Evolutionary conservation across 208 protist species (phyloP), one percentile per base, ranked within the genome.

Genomic region (Naegleria fowleri): DNA sequence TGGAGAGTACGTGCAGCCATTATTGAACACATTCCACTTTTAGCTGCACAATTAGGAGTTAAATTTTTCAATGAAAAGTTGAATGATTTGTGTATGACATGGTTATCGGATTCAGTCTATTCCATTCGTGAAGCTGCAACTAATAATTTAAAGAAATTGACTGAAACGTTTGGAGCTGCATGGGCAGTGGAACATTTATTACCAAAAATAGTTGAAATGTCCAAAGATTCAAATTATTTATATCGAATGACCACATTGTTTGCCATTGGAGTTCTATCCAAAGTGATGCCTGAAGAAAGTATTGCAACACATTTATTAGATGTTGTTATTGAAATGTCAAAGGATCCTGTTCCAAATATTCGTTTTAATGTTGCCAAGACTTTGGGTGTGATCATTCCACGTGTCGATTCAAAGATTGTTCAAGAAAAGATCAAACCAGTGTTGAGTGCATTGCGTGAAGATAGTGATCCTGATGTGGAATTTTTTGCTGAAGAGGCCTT

Each of bases 61-160:
- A 91, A 96, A 84, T 97, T 97, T 76, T 98, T 98, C 90, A 95
- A 98, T 90, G 95, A 97, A 43, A 96, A 96, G 79, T 93, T 98
- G 6, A 59, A 85, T 22, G 93, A 90, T 83, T 92, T 97, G 29
- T 97, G 94, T 91, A 93, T 97, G 92, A 92, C 90, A 13, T 98
- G 96, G 96, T 93, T 98, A n/a, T 91, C 91, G 22, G 97, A 98
- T 91, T 94, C 91, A 29, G 96, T 98, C 5, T 97, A 92, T 93
- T 93, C 93, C 22, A 96, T 98, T 88, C 94, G 96, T 85, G 95
- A 97, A 83, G 94, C 95, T 29, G 96, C 96, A 11, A 96, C 95
- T 0, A 92, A 86, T 33, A 97, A 96, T 88, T 86, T 98, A 5
- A 93, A 93, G 58, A 93, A 92, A 83, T 84, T 97, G 7, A 95